These are phyloP conservation scores for Clarireedia hainanense DNA, from an alignment of 2,329 filamentous ascomycete species.

Conservation along the genomic window DNA sequence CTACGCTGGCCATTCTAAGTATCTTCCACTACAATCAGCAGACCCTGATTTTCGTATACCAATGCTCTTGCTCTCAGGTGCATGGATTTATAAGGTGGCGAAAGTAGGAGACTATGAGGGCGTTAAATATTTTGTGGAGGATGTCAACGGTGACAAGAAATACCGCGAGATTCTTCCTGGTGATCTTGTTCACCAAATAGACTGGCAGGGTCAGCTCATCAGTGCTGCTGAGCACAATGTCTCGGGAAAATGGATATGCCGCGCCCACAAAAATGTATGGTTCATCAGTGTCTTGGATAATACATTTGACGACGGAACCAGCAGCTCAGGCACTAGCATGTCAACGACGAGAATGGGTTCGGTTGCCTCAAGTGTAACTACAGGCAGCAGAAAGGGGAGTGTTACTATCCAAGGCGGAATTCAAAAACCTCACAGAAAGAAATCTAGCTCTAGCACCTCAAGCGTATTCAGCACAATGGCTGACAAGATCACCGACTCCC, in stretches of 20 bases:
- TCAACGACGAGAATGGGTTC: neutral
- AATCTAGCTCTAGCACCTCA: too few species aligned
- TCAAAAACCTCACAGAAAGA: too few species aligned
- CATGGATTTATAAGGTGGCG: neutral
- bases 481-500: too few species aligned
- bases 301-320: neutral
- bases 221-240: too few species aligned
- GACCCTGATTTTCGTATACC: neutral
- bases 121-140: neutral
- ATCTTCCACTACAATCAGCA: neutral
- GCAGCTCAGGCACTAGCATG: neutral
- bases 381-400: too few species aligned
- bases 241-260: neutral
- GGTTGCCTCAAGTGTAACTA: neutral
- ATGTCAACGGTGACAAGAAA: neutral
- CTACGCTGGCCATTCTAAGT: neutral
- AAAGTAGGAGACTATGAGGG: neutral
- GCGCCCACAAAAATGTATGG: neutral
- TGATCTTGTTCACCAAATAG: neutral
- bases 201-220: neutral
- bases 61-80: neutral
- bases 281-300: neutral
- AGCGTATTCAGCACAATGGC: too few species aligned
- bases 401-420: too few species aligned
- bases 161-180: neutral